Evolutionary conservation across 495 filamentous ascomycete species (phyloP).

Genomic region (Penicillium crystallinum): DNA sequence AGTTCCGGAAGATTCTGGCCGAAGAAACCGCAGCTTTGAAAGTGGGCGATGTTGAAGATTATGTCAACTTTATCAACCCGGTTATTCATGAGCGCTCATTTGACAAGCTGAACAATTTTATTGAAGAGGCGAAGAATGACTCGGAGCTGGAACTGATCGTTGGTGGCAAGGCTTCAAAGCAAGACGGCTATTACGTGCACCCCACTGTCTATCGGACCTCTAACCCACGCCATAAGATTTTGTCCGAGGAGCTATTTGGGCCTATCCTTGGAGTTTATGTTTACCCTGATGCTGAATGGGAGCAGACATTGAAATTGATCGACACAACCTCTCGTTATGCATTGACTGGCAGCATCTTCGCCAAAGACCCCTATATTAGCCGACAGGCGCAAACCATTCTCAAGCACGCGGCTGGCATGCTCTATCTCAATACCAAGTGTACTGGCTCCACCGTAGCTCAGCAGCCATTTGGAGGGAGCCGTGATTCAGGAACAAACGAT

Average conservation of each 20-base stretch:
- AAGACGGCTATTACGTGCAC: slow-evolving; percentile 62
- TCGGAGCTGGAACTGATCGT: slow-evolving; percentile 55
- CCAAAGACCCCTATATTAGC: slow-evolving; percentile 57
- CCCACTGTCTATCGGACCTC: slow-evolving; percentile 65
- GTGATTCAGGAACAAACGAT: slow-evolving; percentile 74
- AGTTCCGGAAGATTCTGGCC: slow-evolving; percentile 52
- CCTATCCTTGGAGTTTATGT: slow-evolving; percentile 65
- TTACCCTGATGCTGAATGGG: slow-evolving; percentile 59
- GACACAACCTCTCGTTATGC: slow-evolving; percentile 62
- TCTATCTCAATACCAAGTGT: slow-evolving; percentile 72
- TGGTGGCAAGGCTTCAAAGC: slow-evolving; percentile 64
- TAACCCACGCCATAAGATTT: slow-evolving; percentile 57
- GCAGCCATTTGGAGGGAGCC: slow-evolving; percentile 75
- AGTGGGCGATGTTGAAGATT: slow-evolving; percentile 55
- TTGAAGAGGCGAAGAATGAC: slow-evolving; percentile 61
- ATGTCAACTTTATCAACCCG: slow-evolving; percentile 64
- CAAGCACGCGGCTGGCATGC: slow-evolving; percentile 74
- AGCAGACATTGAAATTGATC: slow-evolving; percentile 47
- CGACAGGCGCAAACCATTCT: slow-evolving; percentile 63
- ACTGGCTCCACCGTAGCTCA: slow-evolving; percentile 78
- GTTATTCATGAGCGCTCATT: slow-evolving; percentile 70
- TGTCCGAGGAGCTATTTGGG: slow-evolving; percentile 71
- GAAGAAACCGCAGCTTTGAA: slow-evolving; percentile 22
- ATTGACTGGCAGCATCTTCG: slow-evolving; percentile 72
- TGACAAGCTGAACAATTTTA: slow-evolving; percentile 56